Percentiles rank a stretch among this genome's conserved stretches.
phyloP scores from a whole-genome alignment of 2,329 filamentous ascomycete species.

The Scedosporium boydii region DNA sequence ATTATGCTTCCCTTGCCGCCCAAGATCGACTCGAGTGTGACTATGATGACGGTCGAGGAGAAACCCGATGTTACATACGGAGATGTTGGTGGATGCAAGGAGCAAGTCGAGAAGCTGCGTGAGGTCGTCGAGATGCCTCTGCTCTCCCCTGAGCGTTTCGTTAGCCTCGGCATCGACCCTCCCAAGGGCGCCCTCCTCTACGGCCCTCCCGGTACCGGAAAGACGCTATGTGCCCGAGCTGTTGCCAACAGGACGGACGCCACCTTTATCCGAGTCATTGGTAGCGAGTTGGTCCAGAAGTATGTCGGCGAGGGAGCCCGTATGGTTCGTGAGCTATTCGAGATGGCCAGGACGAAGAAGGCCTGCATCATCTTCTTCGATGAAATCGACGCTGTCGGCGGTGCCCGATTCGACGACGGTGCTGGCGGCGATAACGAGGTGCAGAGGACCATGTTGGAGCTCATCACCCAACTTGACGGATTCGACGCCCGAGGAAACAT shows the following conservation, averaged over 20 bases:
- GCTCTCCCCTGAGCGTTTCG: conserved; percentile 91
- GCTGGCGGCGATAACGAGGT: conserved; percentile 97
- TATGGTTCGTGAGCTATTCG: conserved; percentile 97
- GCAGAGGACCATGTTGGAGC: conserved; percentile 93
- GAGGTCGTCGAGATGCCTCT: conserved; percentile 99
- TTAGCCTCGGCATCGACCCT: conserved; percentile 96
- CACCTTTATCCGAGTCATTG: conserved; percentile 97
- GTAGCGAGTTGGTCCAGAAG: conserved; percentile 95
- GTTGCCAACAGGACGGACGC: conserved; percentile 97
- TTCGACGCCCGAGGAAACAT: conserved; percentile 97
- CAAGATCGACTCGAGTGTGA: conserved; percentile 98
- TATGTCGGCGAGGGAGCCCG: conserved; percentile 96
- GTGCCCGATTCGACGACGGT: conserved; percentile 92
- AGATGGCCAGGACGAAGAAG: conserved; percentile 99
- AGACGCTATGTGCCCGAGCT: conserved; percentile 93
- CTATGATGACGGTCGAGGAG: conserved; percentile 99
- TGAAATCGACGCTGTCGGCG: conserved; percentile 93
- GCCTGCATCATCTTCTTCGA: conserved; percentile 97
- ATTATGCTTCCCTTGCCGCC: conserved; percentile 92
- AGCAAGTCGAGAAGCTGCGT: conserved; percentile 97
- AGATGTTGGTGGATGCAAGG: conserved; percentile 97
- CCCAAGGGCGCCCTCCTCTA: conserved; percentile 96
- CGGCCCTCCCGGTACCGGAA: conserved; percentile 95
- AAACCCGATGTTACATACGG: conserved; percentile 99
- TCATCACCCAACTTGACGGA: conserved; percentile 93